Percentiles rank a stretch among this genome's conserved stretches.
Evolutionary conservation across 176 grass and related monocot genomes (phyloP).

Genomic region (Zea mays): DNA sequence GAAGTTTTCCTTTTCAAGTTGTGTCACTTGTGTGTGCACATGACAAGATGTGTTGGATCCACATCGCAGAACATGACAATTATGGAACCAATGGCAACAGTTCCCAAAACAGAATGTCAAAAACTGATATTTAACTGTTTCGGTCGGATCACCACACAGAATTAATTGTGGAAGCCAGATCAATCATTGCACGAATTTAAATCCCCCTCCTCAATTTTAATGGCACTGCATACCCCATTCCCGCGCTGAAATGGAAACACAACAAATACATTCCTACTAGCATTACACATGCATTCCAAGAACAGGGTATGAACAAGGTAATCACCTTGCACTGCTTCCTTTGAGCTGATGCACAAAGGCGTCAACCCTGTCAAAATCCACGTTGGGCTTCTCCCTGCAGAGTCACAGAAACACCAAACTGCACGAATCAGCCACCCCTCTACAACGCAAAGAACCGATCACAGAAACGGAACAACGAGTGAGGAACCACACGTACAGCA

Average conservation of each 20-base stretch:
- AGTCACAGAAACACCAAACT: constrained; percentile 15
- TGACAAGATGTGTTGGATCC: neutral
- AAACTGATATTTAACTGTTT: neutral
- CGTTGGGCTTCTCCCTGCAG: constrained; percentile 47
- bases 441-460: neutral
- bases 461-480: neutral
- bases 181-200: neutral
- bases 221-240: neutral
- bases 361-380: constrained; percentile 63
- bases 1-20: neutral
- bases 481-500: constrained; percentile 42
- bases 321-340: constrained; percentile 66
- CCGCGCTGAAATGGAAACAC: neutral
- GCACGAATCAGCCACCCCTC: neutral
- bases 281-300: neutral
- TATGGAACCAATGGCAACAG: neutral
- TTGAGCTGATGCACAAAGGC: constrained; percentile 67
- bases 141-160: neutral
- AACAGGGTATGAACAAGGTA: neutral
- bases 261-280: neutral
- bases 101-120: neutral
- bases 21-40: too few relatives aligned
- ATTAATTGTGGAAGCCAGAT: neutral
- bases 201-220: neutral
- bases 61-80: constrained; percentile 11